These are phyloP conservation scores for Clitoria ternatea DNA, from an alignment of 306 rosid species.

Conservation along the genomic window DNA sequence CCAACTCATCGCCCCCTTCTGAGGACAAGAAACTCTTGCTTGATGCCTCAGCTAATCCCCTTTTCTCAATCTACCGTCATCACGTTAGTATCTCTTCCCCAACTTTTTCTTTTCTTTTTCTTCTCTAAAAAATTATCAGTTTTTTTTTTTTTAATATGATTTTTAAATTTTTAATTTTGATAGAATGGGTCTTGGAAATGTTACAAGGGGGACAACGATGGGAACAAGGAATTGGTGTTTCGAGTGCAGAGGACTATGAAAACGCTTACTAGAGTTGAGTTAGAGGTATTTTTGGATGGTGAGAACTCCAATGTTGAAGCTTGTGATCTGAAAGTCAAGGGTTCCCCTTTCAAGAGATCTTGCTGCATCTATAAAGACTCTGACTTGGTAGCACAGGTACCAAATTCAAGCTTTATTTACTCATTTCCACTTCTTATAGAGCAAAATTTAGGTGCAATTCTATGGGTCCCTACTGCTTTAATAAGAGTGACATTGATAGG, in stretches of 20 bases:
- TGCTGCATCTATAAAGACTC: slow-evolving; percentile 55
- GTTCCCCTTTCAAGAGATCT: slow-evolving; percentile 63
- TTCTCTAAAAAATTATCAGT: neutral
- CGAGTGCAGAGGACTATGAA: slow-evolving; percentile 50
- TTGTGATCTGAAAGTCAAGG: slow-evolving; percentile 53
- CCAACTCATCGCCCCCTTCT: slow-evolving; percentile 27
- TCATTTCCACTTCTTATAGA: no score
- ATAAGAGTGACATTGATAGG: no score
- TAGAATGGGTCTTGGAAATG: slow-evolving; percentile 81
- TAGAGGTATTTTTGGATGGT: slow-evolving; percentile 47
- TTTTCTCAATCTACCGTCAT: slow-evolving; percentile 44
- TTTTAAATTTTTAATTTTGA: slow-evolving; percentile 3
- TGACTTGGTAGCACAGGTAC: slow-evolving; percentile 81
- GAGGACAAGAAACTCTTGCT: slow-evolving; percentile 39
- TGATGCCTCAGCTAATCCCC: slow-evolving; percentile 47
- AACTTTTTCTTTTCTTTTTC: neutral
- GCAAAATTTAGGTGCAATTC: no score
- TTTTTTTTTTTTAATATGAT: neutral
- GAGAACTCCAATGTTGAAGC: slow-evolving; percentile 31
- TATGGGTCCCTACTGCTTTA: no score
- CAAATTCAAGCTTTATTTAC: neutral
- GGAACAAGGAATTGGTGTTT: slow-evolving; percentile 38
- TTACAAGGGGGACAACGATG: slow-evolving; percentile 45
- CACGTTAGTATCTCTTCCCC: slow-evolving; percentile 37
- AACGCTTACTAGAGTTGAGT: slow-evolving; percentile 51